Evolutionary conservation across 2,329 filamentous ascomycete genomes (phyloP).

Genomic region (Sporothrix euskadiensis): DNA sequence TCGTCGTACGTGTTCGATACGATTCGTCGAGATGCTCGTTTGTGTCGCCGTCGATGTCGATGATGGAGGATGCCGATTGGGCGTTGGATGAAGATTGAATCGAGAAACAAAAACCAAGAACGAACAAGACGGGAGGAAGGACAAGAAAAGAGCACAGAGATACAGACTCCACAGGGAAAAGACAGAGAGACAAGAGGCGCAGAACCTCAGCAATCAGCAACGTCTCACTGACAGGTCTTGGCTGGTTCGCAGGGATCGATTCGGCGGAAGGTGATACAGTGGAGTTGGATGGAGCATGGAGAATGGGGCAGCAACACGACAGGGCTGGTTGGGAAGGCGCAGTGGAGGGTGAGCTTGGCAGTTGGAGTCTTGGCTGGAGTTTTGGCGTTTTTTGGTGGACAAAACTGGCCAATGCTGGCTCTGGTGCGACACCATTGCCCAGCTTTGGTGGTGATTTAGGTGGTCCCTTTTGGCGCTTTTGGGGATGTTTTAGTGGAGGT

Average conservation of each 20-base stretch:
- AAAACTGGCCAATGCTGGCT: neutral
- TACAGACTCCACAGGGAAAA: neutral
- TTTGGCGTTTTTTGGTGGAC: neutral
- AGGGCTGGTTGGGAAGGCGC: neutral
- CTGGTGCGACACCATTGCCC: constrained; percentile 9
- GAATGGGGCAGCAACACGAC: neutral
- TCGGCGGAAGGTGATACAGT: neutral
- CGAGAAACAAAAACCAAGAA: neutral
- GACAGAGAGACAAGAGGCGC: neutral
- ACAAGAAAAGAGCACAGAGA: neutral
- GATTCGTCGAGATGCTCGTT: neutral
- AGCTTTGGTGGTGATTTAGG: neutral
- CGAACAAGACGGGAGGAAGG: neutral
- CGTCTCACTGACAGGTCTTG: neutral
- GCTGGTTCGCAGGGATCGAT: neutral
- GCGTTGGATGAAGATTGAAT: neutral
- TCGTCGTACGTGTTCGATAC: neutral
- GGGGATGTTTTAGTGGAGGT: neutral
- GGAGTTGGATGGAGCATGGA: constrained; percentile 3
- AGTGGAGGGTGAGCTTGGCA: too few relatives aligned
- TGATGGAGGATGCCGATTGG: neutral
- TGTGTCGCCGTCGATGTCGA: neutral
- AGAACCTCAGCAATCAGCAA: neutral
- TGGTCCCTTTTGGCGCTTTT: neutral
- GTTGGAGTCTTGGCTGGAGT: constrained; percentile 9